These are phyloP conservation scores for Antitrichia curtipendula DNA, from an alignment of 225 moss, liverwort and hornwort genomes.

Conservation along the genomic window DNA sequence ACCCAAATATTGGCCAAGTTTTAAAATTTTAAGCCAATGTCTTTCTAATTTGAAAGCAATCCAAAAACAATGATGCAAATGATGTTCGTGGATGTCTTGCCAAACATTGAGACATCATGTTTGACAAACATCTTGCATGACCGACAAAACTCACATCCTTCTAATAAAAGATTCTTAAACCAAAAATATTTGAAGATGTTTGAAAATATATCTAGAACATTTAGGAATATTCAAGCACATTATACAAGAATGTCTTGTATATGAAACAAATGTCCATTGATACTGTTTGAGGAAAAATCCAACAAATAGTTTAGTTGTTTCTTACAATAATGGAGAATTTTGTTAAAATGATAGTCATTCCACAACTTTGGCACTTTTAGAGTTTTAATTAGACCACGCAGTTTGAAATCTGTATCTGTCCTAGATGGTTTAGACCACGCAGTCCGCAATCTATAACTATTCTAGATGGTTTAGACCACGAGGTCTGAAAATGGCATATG, in stretches of 20 bases:
- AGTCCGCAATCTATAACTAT: too few species aligned
- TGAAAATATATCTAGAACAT: neutral
- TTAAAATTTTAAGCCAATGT: neutral
- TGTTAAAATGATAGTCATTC: too few species aligned
- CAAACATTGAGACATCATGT: neutral
- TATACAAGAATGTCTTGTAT: neutral
- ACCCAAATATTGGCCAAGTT: neutral
- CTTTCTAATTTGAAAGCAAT: neutral
- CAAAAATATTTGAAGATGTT: neutral
- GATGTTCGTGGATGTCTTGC: neutral
- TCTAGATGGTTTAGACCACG: too few species aligned
- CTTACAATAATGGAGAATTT: too few species aligned
- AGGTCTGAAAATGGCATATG: too few species aligned
- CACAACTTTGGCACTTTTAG: too few species aligned
- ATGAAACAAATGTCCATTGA: fast-evolving
- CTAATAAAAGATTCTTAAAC: neutral
- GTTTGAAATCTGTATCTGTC: too few species aligned
- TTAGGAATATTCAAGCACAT: neutral
- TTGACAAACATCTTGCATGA: neutral
- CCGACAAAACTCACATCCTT: neutral
- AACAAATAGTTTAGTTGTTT: neutral
- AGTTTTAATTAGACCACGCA: too few species aligned
- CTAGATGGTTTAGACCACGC: too few species aligned
- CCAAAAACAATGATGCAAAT: neutral
- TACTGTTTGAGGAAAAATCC: neutral